Base-by-base conservation (phyloP, 306 rosid species). In the Castanea sativa region DNA sequence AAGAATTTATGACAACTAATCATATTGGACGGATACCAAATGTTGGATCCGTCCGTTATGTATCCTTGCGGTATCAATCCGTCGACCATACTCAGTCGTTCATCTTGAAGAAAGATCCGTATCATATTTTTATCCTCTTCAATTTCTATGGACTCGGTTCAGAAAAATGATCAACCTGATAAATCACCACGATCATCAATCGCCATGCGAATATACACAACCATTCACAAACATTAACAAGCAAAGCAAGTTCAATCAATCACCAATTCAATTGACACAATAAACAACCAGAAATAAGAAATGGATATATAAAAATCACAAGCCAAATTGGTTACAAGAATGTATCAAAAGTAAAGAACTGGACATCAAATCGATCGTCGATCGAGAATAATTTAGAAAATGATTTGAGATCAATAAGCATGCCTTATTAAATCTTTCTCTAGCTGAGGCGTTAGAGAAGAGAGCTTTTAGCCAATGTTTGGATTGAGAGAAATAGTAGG, bases 391-490 rank as follows among this genome's bases (percentile, higher is more conserved):
- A 33, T 20, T 23, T 23, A 12, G 25, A 27, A 10, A 43, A 19
- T 3, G 69, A 52, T 56, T 76, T 25, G 8, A 21, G 69, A 70
- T 57, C 18, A 55, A 2, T 8, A 56, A 65, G 38, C 15, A 7
- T 75, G 79, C 86, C 86, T 82, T 65, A 6, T 1, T 78, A 25
- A 61, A 18, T 41, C 71, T 45, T 5, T 38, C 15, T n/a, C 45
- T 45, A 2, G 53, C 15, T 45, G 53, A 10, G 53, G 53, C 4
- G 53, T 45, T 49, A 49, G 53, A 49, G 14, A 11, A 0, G 16
- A 53, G 8, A 1, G 45, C 45, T 8, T 8, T 41, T 41, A 41
- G 45, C 11, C 11, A 2, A 8, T 41, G 45, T 41, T 38, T 8
- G 45, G 45, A 38, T 8, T 6, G 43, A 38, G 43, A 75, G 25